Evolutionary conservation across 768 basidiomycete species (phyloP).

Genomic region (Rhodotorula babjevae): DNA sequence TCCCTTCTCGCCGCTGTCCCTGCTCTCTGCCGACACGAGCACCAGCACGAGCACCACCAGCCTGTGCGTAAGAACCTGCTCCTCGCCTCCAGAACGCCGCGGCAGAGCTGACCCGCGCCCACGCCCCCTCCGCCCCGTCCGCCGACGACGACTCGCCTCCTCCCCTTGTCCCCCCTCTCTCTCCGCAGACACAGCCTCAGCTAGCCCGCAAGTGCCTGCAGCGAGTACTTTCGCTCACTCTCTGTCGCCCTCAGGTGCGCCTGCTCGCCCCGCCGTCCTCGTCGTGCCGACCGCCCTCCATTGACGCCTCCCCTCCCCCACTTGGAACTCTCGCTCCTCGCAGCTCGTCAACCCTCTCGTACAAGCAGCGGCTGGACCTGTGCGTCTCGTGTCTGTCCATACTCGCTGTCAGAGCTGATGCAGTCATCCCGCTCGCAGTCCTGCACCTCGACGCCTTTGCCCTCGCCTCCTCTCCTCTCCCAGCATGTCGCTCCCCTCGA

Average conservation of each 20-base stretch:
- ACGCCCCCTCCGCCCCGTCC: too few relatives aligned
- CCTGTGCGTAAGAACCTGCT: not conserved
- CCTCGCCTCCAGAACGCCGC: too few relatives aligned
- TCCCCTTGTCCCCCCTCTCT: not conserved
- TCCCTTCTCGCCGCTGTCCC: too few relatives aligned
- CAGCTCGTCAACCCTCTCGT: not conserved
- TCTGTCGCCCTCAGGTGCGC: not conserved
- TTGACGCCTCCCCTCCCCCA: not conserved
- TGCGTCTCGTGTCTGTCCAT: not conserved
- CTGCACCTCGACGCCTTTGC: not conserved
- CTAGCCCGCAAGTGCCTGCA: too few relatives aligned
- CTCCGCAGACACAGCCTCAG: not conserved
- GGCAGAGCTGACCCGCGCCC: not conserved
- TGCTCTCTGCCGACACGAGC: too few relatives aligned
- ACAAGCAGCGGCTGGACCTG: too few relatives aligned
- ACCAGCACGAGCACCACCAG: too few relatives aligned
- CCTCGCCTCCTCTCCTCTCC: not conserved
- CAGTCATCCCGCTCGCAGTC: not conserved
- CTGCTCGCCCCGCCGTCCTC: not conserved
- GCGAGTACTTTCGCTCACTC: not conserved
- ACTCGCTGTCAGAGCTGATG: too few relatives aligned
- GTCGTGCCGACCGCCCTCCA: not conserved
- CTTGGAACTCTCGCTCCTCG: not conserved
- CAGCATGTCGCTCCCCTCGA: constrained; percentile 54
- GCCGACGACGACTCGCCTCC: not conserved